These are phyloP conservation scores for Stagonosporopsis cucurbitacearum DNA, from an alignment of 2,329 filamentous ascomycete species.

Conservation along the genomic window DNA sequence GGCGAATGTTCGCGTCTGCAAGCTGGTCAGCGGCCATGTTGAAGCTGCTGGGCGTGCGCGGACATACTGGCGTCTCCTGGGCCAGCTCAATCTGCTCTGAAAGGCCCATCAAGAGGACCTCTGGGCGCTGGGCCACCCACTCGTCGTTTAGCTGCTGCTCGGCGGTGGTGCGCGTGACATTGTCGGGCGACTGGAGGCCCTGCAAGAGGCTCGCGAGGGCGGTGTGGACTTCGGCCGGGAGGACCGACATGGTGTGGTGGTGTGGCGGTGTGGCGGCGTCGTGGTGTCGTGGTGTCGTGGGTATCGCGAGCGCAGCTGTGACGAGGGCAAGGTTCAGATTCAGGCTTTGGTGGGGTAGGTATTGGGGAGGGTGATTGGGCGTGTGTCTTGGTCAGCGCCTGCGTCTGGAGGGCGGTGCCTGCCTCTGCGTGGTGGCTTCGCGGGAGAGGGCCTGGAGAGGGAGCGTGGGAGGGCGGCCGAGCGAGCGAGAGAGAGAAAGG, in stretches of 20 bases:
- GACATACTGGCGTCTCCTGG: constrained; percentile 72
- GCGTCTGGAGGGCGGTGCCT: constrained; percentile 2
- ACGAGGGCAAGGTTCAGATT: constrained; percentile 17
- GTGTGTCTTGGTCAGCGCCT: constrained; percentile 9
- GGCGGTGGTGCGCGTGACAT: constrained; percentile 80
- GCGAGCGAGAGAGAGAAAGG: neutral
- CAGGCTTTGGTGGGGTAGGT: neutral
- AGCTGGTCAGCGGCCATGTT: constrained; percentile 9
- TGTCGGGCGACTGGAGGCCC: constrained; percentile 89
- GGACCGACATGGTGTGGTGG: constrained; percentile 73
- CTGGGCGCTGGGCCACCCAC: constrained; percentile 83
- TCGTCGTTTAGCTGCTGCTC: constrained; percentile 90
- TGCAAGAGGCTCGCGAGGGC: constrained; percentile 86
- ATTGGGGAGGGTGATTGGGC: constrained; percentile 9
- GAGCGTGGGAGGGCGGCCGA: constrained; percentile 1
- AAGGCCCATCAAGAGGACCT: constrained; percentile 90
- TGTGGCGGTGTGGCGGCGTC: constrained; percentile 20
- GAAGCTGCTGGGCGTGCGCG: neutral
- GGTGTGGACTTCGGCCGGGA: constrained; percentile 81
- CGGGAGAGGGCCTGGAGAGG: neutral
- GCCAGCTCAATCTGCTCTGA: constrained; percentile 87
- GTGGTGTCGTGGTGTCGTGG: constrained; percentile 16
- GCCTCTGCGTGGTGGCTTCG: constrained; percentile 4
- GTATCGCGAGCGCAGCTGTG: constrained; percentile 22
- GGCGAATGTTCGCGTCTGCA: constrained; percentile 84